Conservation (phyloP, 148 eudicot species). For the Silene latifolia region DNA sequence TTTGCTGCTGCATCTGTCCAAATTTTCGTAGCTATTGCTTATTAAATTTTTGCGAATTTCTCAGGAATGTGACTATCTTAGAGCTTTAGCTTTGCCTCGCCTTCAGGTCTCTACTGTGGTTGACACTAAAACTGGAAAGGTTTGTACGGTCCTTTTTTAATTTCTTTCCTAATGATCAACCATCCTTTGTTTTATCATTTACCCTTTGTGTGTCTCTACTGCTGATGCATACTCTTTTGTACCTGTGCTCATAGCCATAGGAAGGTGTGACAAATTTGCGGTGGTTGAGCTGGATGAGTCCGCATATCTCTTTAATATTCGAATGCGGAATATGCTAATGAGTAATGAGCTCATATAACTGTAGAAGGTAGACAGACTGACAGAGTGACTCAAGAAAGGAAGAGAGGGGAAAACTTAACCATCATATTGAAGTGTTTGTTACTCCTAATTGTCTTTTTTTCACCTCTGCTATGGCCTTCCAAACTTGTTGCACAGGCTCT, state of each 20-base stretch:
- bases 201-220: neutral
- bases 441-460: neutral
- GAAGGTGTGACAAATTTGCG: neutral
- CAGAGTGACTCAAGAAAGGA: neutral
- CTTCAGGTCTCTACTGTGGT: constrained; percentile 90
- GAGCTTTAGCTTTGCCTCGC: constrained; percentile 75
- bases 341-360: neutral
- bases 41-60: constrained; percentile 19
- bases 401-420: neutral
- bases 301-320: neutral
- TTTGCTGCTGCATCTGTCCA: neutral
- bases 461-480: neutral
- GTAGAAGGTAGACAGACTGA: neutral
- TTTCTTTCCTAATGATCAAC: neutral
- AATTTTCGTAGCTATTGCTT: constrained; percentile 4
- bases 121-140: constrained; percentile 93
- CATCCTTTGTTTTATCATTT: neutral
- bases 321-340: neutral
- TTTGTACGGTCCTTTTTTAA: constrained; percentile 23
- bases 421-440: neutral
- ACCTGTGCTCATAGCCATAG: neutral
- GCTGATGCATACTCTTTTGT: neutral
- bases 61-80: constrained; percentile 95
- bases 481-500: neutral
- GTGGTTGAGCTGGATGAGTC: neutral